Evolutionary conservation across 2,329 filamentous ascomycete genomes (phyloP), one percentile per base, ranked within the genome.

Genomic region (Talaromyces rugulosus): DNA sequence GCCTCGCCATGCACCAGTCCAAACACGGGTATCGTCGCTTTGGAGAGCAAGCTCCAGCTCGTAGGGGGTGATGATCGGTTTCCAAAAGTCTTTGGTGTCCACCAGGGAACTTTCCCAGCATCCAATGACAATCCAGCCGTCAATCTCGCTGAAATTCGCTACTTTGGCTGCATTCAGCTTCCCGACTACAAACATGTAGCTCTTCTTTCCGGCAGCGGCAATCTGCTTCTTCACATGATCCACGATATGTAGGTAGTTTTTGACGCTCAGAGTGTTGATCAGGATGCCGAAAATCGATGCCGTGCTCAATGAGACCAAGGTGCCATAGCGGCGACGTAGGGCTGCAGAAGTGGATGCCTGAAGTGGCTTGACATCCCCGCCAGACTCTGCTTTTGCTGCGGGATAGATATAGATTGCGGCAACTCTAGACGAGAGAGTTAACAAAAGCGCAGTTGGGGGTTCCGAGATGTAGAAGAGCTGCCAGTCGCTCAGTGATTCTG

Each of bases 31-130:
- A 34, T 87, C 84, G 71, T 96, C 93, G 14, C 84, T 82, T 76
- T 86, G 82, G 64, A 99, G 77, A 4, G 91, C 91, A 54, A 96
- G 79, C 59, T 87, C 87, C 60, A 98, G 80, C 81, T 99, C 95
- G 73, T 96, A 98, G 0, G 94, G 94, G n/a, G 95, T 99, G 47
- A 98, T 87, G 9, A 98, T 88, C 0, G 93, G 92, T 68, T 87
- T 86, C 83, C 89, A 98, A 72, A 96, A 96, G 6, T 90, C 90
- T 62, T 90, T 89, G 66, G 92, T 92, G 69, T 97, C 94, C 4
- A 99, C 86, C 57, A 98, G 79, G 63, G 90, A 92, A 74, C 93
- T 96, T 78, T 99, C 95, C 95, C 95, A 99, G 77, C 95, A 99
- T 2, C 95, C 94, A 9, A 99, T 91, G 0, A 98, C 92, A 0